Evolutionary conservation across 2,329 filamentous ascomycete species (phyloP).

Genomic region (Epichloe typhina): DNA sequence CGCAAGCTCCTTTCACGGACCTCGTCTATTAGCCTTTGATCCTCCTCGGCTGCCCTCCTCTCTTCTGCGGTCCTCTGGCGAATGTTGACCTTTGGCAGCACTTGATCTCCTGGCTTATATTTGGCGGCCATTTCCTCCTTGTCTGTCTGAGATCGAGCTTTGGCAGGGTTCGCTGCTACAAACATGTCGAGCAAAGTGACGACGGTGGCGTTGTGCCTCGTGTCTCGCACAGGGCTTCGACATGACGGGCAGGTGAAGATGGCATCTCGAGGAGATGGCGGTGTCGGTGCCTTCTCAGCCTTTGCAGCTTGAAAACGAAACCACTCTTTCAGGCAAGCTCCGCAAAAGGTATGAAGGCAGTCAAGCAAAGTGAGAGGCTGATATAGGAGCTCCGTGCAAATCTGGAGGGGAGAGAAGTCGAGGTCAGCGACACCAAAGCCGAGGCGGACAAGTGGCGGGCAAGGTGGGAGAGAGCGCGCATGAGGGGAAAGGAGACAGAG

Average conservation of each 20-base stretch:
- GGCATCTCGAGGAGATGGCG: slow-evolving; percentile 32
- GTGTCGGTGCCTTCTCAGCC: slow-evolving; percentile 36
- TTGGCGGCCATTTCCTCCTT: slow-evolving; percentile 61
- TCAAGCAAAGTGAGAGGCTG: slow-evolving; percentile 84
- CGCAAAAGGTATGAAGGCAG: slow-evolving; percentile 92
- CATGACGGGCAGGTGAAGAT: slow-evolving; percentile 87
- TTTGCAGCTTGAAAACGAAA: slow-evolving; percentile 65
- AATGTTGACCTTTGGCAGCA: slow-evolving; percentile 51
- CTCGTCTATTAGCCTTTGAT: slow-evolving; percentile 56
- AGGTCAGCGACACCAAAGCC: not conserved
- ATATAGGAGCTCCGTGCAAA: slow-evolving; percentile 90
- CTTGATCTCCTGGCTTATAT: slow-evolving; percentile 71
- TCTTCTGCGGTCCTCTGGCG: slow-evolving; percentile 40
- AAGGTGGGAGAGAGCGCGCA: slow-evolving; percentile 4
- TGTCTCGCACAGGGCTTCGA: slow-evolving; percentile 73
- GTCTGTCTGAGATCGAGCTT: slow-evolving; percentile 56
- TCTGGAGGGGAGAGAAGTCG: slow-evolving; percentile 37
- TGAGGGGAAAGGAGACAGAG: slow-evolving; percentile 12
- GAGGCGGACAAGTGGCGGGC: not conserved
- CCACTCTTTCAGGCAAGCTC: slow-evolving; percentile 91
- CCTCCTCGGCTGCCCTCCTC: slow-evolving; percentile 46
- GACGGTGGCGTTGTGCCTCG: slow-evolving; percentile 80
- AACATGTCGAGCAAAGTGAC: slow-evolving; percentile 85
- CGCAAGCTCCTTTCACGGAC: slow-evolving; percentile 62
- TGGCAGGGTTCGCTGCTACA: slow-evolving; percentile 64